Evolutionary conservation across 345 rosid species (phyloP), one percentile per base, ranked within the genome.

Genomic region (Salix koriyanagi): DNA sequence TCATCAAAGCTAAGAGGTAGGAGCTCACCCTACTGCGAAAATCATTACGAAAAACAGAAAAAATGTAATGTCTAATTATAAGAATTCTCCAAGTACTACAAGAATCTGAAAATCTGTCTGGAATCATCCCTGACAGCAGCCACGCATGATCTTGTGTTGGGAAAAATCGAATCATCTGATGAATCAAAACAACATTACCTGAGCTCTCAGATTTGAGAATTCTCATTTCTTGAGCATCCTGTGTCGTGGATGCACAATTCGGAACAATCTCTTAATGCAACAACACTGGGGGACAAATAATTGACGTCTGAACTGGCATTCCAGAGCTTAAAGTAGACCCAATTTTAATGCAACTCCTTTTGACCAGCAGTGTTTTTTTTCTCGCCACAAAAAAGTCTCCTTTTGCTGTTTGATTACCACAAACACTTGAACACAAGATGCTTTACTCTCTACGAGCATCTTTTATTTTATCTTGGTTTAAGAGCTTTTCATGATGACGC

Each of bases 401-500:
- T 82, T 85, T 88, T 84, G 78, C 81, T 83, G 79, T 77, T 76
- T 68, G 79, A 66, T 79, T 64, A 72, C 81, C 5, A 42, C 73
- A 50, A 73, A 41, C 54, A 41, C 68, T 28, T 48, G 46, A 72
- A 72, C 68, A 76, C 67, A 23, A 44, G 64, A 36, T 77, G 77
- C 85, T 83, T 85, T 83, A 77, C 79, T 77, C 89, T 81, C 77
- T 25, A 66, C 72, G 37, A 7, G 70, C 74, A 72, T 79, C 79
- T 71, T 72, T 82, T 78, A 42, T 79, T 71, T 76, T 78, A 25
- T 82, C 83, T 85, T 79, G 75, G 83, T 83, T 84, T 77, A 80
- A 74, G 79, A 74, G 67, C 80, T 76, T 85, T 85, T 68, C 82
- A 81, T 83, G 75, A 85, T 65, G 85, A 83, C 79, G 80, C 76